These are phyloP conservation scores for Trebouxiophyceae sp. DNA, from an alignment of 163 green algal genomes.

Conservation along the genomic window DNA sequence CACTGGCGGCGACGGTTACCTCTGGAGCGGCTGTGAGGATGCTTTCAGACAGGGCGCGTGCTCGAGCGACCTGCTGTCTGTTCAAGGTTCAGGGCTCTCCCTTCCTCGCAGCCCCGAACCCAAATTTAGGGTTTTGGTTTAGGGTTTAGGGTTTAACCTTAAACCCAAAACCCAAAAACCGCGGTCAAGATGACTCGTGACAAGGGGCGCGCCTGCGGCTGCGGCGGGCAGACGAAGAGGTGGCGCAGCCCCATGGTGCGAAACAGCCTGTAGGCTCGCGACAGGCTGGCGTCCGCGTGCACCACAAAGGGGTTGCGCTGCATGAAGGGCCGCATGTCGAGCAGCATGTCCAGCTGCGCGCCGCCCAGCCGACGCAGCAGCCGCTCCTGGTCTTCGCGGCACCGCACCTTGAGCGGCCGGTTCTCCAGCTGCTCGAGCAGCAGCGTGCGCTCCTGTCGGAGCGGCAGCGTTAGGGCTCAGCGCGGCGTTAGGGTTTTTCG, in stretches of 20 bases:
- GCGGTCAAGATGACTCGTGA: too few species aligned
- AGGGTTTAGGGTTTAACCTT: too few species aligned
- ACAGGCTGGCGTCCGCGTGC: slow-evolving; percentile 26
- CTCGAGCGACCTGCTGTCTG: too few species aligned
- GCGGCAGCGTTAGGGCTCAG: too few species aligned
- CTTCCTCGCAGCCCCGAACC: too few species aligned
- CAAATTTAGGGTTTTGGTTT: too few species aligned
- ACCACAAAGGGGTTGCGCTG: slow-evolving; percentile 57
- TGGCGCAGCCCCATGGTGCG: slow-evolving; percentile 61
- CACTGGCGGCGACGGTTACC: too few species aligned
- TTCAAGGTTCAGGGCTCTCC: too few species aligned
- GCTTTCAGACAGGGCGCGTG: too few species aligned
- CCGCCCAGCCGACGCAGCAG: slow-evolving; percentile 7
- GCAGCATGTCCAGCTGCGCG: slow-evolving; percentile 3
- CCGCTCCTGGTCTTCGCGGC: slow-evolving; percentile 26
- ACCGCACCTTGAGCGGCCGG: slow-evolving; percentile 26
- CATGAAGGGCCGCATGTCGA: slow-evolving; percentile 62
- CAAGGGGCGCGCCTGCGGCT: slow-evolving; percentile 27
- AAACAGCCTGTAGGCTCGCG: slow-evolving; percentile 55
- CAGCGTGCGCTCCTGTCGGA: slow-evolving; percentile 16
- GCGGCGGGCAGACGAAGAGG: slow-evolving; percentile 44
- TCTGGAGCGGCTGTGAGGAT: too few species aligned
- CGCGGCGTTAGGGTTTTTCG: too few species aligned
- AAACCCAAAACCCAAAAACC: too few species aligned
- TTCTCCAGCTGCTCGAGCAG: slow-evolving; percentile 28